Percentiles rank a stretch among this genome's conserved stretches.
phyloP scores from a whole-genome alignment of 2,329 filamentous ascomycete genomes.

The Emmonsiellopsis sp. region DNA sequence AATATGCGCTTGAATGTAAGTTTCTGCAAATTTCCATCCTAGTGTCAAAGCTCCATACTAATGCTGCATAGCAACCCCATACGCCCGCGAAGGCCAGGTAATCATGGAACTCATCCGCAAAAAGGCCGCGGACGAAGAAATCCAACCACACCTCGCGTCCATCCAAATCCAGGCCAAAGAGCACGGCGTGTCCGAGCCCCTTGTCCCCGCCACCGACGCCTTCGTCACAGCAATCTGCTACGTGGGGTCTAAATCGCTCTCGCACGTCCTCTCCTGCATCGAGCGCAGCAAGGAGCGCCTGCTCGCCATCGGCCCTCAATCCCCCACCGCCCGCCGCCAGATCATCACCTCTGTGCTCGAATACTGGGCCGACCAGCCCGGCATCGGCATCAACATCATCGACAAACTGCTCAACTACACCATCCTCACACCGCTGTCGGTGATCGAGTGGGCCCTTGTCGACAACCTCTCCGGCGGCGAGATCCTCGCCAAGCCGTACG shows the following conservation, averaged over 20 bases:
- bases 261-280: constrained; percentile 90
- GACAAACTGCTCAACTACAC: constrained; percentile 98
- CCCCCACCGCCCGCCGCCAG: constrained; percentile 68
- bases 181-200: constrained; percentile 59
- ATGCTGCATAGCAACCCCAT: constrained; percentile 57
- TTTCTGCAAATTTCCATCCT: constrained; percentile 12
- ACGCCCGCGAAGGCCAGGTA: constrained; percentile 74
- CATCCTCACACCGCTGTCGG: constrained; percentile 74
- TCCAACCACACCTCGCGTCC: constrained; percentile 68
- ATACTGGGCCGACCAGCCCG: constrained; percentile 90
- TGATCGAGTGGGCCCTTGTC: constrained; percentile 82
- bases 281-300: constrained; percentile 89
- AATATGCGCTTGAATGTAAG: constrained; percentile 69
- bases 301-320: constrained; percentile 65
- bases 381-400: constrained; percentile 82
- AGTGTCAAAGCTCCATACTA: constrained; percentile 8
- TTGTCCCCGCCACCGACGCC: constrained; percentile 82
- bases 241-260: constrained; percentile 90
- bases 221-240: constrained; percentile 91
- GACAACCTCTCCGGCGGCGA: constrained; percentile 56
- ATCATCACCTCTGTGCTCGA: constrained; percentile 84
- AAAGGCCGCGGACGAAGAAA: constrained; percentile 77
- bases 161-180: constrained; percentile 73
- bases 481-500: constrained; percentile 61
- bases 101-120: constrained; percentile 69